Conservation (phyloP, 2,329 filamentous ascomycete species). For the Aspergillus quadrilineatus region DNA sequence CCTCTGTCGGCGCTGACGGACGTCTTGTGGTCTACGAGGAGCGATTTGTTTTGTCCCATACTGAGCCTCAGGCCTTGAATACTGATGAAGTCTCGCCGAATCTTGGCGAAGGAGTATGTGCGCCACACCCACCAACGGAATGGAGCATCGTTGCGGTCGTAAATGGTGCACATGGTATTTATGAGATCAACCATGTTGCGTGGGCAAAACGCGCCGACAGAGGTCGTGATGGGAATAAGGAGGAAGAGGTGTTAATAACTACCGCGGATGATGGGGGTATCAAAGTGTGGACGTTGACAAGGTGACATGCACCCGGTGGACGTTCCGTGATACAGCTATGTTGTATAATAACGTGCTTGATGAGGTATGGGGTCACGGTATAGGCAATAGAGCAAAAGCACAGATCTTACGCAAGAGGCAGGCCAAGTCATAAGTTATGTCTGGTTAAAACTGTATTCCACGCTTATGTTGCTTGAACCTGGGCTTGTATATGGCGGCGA, state of each 20-base stretch:
- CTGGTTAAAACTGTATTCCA: not conserved
- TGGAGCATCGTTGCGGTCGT: constrained; percentile 73
- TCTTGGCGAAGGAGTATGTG: not conserved
- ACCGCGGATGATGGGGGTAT: constrained; percentile 91
- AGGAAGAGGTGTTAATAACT: constrained; percentile 81
- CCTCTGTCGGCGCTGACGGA: constrained; percentile 87
- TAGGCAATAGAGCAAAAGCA: constrained; percentile 2
- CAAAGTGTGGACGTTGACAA: constrained; percentile 69
- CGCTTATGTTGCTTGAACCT: not conserved
- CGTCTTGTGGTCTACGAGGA: constrained; percentile 77
- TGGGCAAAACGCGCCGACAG: constrained; percentile 80
- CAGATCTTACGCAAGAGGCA: not conserved
- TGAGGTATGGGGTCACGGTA: not conserved
- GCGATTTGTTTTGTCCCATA: constrained; percentile 31
- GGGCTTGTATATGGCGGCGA: not conserved
- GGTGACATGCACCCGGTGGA: constrained; percentile 6
- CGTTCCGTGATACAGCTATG: too few species aligned
- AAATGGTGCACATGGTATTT: constrained; percentile 79
- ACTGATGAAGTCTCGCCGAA: constrained; percentile 16
- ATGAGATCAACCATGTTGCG: constrained; percentile 87
- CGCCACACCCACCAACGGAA: constrained; percentile 42
- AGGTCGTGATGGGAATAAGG: constrained; percentile 50
- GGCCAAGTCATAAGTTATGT: constrained; percentile 11
- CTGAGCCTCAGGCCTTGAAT: constrained; percentile 23
- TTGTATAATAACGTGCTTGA: not conserved